phyloP scores from a whole-genome alignment of 2,329 filamentous ascomycete genomes.

The Xylariaceae sp. region DNA sequence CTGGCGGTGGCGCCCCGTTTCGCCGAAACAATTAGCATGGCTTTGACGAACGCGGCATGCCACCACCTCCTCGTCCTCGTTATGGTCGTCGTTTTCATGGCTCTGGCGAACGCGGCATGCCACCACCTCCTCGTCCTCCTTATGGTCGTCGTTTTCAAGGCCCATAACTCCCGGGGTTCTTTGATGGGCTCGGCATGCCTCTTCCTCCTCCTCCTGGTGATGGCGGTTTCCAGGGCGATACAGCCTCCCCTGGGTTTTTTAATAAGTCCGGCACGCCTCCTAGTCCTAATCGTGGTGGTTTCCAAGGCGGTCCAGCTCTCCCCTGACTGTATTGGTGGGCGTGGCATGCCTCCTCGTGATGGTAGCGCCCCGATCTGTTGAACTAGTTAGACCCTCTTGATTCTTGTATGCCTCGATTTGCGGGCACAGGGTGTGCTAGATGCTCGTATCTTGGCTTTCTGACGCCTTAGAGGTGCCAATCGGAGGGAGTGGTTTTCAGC shows the following conservation, averaged over 20 bases:
- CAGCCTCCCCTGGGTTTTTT: too few relatives aligned
- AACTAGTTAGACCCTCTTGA: slow-evolving; percentile 21
- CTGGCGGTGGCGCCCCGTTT: slow-evolving; percentile 34
- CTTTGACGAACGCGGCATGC: too few relatives aligned
- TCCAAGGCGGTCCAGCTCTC: slow-evolving; percentile 47
- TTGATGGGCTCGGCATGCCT: too few relatives aligned
- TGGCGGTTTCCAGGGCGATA: too few relatives aligned
- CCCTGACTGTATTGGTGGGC: slow-evolving; percentile 49
- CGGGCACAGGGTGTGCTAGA: not conserved
- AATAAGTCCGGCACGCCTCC: too few relatives aligned
- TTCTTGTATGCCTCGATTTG: not conserved
- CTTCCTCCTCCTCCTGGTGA: too few relatives aligned
- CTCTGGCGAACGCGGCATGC: too few relatives aligned
- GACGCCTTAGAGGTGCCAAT: not conserved
- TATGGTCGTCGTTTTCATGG: too few relatives aligned
- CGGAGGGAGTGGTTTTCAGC: not conserved
- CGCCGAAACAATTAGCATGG: slow-evolving; percentile 30
- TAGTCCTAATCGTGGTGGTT: slow-evolving; percentile 36
- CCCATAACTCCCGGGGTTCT: too few relatives aligned
- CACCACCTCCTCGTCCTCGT: too few relatives aligned
- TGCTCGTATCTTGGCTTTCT: slow-evolving; percentile 5
- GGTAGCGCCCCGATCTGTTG: slow-evolving; percentile 36
- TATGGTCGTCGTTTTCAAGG: too few relatives aligned
- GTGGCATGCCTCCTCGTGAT: slow-evolving; percentile 49
- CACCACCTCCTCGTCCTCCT: too few relatives aligned